These are phyloP conservation scores for Fragaria iinumae DNA, from an alignment of 306 rosid species.

Conservation along the genomic window DNA sequence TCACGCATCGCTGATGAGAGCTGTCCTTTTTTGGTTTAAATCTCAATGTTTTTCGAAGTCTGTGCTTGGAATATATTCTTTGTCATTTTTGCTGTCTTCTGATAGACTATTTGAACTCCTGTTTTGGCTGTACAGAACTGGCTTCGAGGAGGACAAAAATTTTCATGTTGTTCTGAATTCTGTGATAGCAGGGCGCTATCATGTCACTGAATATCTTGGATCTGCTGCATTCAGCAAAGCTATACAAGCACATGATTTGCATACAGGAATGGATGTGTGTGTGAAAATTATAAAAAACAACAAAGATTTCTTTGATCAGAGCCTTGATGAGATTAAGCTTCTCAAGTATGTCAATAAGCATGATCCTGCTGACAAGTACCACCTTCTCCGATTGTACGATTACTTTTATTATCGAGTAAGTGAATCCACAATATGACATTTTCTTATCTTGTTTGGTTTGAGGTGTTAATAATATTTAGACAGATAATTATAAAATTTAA, in stretches of 20 bases:
- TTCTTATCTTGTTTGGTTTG: slow-evolving; percentile 12
- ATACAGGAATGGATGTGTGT: slow-evolving; percentile 97
- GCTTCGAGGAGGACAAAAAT: slow-evolving; percentile 99
- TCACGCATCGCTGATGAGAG: slow-evolving; percentile 18
- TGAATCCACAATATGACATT: slow-evolving; percentile 24
- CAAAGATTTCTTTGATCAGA: slow-evolving; percentile 99
- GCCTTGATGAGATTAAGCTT: slow-evolving; percentile 99
- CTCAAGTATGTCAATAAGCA: slow-evolving; percentile 97
- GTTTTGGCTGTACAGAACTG: slow-evolving; percentile 75
- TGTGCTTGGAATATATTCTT: neutral
- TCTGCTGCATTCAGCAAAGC: slow-evolving; percentile 99
- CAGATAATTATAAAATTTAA: neutral
- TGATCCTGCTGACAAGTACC: slow-evolving; percentile 94
- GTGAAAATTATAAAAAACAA: slow-evolving; percentile 98
- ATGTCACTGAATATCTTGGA: slow-evolving; percentile 97
- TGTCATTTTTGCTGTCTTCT: slow-evolving; percentile 13
- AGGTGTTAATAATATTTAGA: neutral
- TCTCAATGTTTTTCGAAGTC: neutral
- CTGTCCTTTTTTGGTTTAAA: slow-evolving; percentile 1
- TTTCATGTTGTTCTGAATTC: slow-evolving; percentile 94
- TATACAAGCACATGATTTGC: slow-evolving; percentile 96
- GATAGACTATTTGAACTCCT: slow-evolving; percentile 32
- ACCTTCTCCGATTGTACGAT: slow-evolving; percentile 92
- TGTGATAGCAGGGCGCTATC: slow-evolving; percentile 95
- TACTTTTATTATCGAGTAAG: slow-evolving; percentile 96